Evolutionary conservation across 129 eudicot species (phyloP).

Genomic region (Silybum marianum): DNA sequence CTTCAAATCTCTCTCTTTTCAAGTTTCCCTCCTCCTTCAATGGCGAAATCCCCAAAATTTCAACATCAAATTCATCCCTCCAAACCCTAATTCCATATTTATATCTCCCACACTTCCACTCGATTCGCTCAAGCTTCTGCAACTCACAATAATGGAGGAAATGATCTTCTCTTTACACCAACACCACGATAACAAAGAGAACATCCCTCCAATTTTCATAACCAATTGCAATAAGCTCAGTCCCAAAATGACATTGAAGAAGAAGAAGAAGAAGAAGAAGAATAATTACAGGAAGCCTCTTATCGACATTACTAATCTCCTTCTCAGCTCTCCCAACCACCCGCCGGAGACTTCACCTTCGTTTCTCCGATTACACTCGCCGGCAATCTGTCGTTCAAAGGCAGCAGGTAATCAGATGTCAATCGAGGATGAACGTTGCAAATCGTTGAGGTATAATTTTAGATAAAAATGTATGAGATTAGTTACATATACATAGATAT

Average conservation of each 20-base stretch:
- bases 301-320: slow-evolving; percentile 24
- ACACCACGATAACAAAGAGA: slow-evolving; percentile 18
- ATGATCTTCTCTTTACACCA: neutral
- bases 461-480: neutral
- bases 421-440: neutral
- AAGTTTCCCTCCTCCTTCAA: neutral
- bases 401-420: neutral
- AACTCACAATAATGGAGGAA: slow-evolving; percentile 21
- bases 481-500: neutral
- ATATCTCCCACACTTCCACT: neutral
- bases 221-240: slow-evolving; percentile 2
- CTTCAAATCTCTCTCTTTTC: neutral
- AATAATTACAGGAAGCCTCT: slow-evolving; percentile 16
- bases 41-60: slow-evolving; percentile 24
- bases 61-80: neutral
- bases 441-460: slow-evolving; percentile 21
- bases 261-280: slow-evolving; percentile 11
- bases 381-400: neutral
- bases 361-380: neutral
- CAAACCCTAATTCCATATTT: slow-evolving; percentile 12
- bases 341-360: neutral
- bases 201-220: slow-evolving; percentile 25
- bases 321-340: slow-evolving; percentile 2
- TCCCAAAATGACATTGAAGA: slow-evolving; percentile 12
- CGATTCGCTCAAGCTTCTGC: neutral